Evolutionary conservation across 2,329 filamentous ascomycete species (phyloP).

Genomic region (Phyllosticta capitalensis): DNA sequence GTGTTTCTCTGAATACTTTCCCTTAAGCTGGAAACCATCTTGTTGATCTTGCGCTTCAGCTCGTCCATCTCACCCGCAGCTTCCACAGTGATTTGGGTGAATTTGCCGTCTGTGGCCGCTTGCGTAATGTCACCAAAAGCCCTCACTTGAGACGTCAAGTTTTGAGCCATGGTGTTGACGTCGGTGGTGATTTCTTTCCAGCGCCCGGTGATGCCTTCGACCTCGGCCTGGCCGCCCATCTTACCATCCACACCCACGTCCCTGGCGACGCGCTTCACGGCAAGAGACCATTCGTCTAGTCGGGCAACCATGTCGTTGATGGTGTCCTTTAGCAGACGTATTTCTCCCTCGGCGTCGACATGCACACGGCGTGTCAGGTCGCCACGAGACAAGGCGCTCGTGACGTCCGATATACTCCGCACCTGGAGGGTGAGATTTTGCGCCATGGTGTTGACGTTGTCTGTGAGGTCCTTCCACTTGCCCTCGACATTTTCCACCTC

Average conservation of each 20-base stretch:
- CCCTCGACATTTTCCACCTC: slow-evolving; percentile 56
- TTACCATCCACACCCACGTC: slow-evolving; percentile 97
- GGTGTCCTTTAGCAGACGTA: slow-evolving; percentile 85
- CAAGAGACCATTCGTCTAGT: slow-evolving; percentile 89
- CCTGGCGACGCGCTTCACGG: slow-evolving; percentile 89
- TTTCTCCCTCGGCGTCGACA: slow-evolving; percentile 90
- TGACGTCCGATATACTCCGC: slow-evolving; percentile 85
- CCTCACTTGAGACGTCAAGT: slow-evolving; percentile 88
- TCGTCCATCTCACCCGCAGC: slow-evolving; percentile 99
- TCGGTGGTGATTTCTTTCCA: slow-evolving; percentile 99
- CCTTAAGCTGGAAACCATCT: slow-evolving; percentile 93
- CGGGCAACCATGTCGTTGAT: slow-evolving; percentile 99
- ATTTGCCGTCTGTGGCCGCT: slow-evolving; percentile 90
- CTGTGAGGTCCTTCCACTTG: slow-evolving; percentile 58
- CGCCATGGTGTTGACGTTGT: slow-evolving; percentile 60
- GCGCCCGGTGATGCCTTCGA: slow-evolving; percentile 81
- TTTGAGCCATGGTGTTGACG: slow-evolving; percentile 81
- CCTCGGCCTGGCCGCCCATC: slow-evolving; percentile 95
- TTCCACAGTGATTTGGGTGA: slow-evolving; percentile 93
- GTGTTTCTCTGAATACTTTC: slow-evolving; percentile 97
- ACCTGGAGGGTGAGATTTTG: slow-evolving; percentile 60
- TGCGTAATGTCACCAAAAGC: slow-evolving; percentile 99
- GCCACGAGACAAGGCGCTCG: slow-evolving; percentile 88
- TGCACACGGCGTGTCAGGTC: slow-evolving; percentile 95
- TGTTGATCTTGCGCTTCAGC: slow-evolving; percentile 97